phyloP scores from a whole-genome alignment of 148 eudicot species.

The Rhododendron mucronatum region DNA sequence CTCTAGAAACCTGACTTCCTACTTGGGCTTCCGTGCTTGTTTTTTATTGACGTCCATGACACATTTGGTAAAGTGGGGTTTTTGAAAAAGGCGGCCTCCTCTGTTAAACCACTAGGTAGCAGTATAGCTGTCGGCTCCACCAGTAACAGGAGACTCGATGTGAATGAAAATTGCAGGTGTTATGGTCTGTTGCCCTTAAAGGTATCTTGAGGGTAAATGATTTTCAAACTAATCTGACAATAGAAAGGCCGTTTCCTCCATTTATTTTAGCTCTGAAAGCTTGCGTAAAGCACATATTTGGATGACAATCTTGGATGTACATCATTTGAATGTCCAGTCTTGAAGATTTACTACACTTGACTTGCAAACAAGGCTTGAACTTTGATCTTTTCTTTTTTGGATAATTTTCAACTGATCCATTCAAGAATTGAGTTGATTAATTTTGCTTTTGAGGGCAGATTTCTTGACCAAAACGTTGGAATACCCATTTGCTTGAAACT shows the following conservation, averaged over 20 bases:
- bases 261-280: not conserved
- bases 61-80: not conserved
- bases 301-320: not conserved
- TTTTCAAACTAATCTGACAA: not conserved
- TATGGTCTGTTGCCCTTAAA: not conserved
- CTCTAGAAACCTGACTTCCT: conserved; percentile 3
- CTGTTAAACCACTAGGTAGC: not conserved
- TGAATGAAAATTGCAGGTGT: not conserved
- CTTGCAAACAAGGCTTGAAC: not conserved
- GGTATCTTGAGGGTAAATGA: not conserved
- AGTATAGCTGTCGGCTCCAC: not conserved
- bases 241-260: not conserved
- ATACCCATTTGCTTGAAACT: not conserved
- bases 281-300: not conserved
- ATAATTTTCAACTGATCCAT: not conserved
- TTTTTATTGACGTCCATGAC: not conserved
- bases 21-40: not conserved
- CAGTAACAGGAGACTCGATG: not conserved
- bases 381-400: not conserved
- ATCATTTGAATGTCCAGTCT: not conserved
- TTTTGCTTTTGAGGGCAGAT: not conserved
- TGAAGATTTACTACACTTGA: not conserved
- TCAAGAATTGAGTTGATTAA: not conserved
- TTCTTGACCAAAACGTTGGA: not conserved
- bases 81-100: not conserved